Conservation (phyloP, 805 yeast species). For the Wickerhamiella spandovensis region DNA sequence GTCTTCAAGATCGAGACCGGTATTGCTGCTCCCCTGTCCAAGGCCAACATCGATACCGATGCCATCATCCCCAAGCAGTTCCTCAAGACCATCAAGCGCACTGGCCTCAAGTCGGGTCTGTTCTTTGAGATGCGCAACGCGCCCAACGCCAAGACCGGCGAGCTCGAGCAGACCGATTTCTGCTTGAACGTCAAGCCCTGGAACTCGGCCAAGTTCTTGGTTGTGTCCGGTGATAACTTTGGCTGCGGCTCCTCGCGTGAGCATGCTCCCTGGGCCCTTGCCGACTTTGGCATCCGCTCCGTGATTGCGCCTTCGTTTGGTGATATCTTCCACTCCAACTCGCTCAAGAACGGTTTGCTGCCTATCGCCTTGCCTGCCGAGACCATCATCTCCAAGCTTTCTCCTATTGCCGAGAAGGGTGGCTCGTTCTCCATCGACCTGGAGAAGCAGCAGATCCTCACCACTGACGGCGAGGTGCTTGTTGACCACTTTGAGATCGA, state of each 20-base stretch:
- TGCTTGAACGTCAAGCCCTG: conserved; percentile 77
- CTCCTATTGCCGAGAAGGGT: conserved; percentile 71
- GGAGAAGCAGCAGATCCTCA: conserved; percentile 68
- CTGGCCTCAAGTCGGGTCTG: conserved; percentile 78
- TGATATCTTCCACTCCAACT: conserved; percentile 94
- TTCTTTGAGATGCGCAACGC: conserved; percentile 85
- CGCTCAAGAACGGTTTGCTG: conserved; percentile 87
- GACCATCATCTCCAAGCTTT: conserved; percentile 52
- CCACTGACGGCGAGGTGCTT: conserved; percentile 55
- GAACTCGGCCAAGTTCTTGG: conserved; percentile 64
- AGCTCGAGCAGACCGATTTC: conserved; percentile 65
- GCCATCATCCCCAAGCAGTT: conserved; percentile 98
- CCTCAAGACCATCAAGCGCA: conserved; percentile 92
- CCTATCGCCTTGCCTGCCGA: conserved; percentile 86
- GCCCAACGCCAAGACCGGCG: conserved; percentile 38
- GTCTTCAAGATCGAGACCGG: conserved; percentile 67
- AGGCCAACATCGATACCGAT: conserved; percentile 94
- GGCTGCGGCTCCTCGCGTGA: conserved; percentile 99
- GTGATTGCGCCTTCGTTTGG: conserved; percentile 97
- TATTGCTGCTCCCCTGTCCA: conserved; percentile 85
- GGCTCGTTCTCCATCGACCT: conserved; percentile 64
- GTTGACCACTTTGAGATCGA: conserved; percentile 80
- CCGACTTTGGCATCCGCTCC: conserved; percentile 91
- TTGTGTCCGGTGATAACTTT: conserved; percentile 92
- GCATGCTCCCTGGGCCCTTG: conserved; percentile 99